Conservation (phyloP, 2,329 filamentous ascomycete species). For the Akanthomyces lecanii region DNA sequence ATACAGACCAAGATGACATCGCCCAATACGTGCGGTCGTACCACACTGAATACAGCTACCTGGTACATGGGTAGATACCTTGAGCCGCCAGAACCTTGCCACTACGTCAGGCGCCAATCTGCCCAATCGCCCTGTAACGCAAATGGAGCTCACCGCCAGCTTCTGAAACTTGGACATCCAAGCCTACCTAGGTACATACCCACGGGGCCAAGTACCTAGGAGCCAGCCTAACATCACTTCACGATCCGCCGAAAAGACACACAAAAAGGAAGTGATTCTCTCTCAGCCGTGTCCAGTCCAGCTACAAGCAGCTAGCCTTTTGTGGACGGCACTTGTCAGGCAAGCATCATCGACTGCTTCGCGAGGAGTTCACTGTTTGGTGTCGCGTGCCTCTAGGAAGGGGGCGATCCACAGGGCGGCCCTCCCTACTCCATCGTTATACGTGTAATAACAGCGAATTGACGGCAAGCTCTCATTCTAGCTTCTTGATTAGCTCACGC, state of each 20-base stretch:
- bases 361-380: neutral
- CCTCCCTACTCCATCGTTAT: neutral
- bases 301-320: neutral
- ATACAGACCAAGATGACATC: neutral
- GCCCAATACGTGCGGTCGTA: neutral
- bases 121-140: neutral
- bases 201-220: too few relatives aligned
- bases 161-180: neutral
- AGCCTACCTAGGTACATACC: too few relatives aligned
- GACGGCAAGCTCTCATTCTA: neutral
- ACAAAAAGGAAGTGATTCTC: neutral
- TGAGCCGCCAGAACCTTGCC: too few relatives aligned
- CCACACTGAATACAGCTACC: neutral
- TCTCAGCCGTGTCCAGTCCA: neutral
- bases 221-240: neutral
- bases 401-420: neutral
- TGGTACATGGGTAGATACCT: too few relatives aligned
- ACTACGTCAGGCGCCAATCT: too few relatives aligned
- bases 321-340: neutral
- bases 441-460: too few relatives aligned
- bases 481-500: neutral
- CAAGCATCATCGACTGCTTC: neutral
- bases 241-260: neutral
- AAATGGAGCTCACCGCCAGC: neutral
- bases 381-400: constrained; percentile 1